A percentile compares a stretch with the other conserved stretches of the same genome.
Conservation (phyloP, 768 basidiomycete species). For the Suillus placidus region DNA sequence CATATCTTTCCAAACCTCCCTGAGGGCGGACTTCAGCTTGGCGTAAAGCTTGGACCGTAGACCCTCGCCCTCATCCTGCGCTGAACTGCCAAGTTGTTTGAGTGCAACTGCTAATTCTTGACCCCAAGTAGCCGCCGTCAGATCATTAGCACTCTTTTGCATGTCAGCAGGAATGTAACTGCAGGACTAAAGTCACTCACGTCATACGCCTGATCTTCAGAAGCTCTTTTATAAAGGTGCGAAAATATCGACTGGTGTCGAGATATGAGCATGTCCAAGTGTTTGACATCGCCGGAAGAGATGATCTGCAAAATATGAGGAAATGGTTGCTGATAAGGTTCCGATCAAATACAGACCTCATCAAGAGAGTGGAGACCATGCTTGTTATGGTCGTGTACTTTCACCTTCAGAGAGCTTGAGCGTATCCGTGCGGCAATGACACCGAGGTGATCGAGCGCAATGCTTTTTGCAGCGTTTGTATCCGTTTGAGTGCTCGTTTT, state of each 20-base stretch:
- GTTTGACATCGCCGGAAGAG: conserved; percentile 48
- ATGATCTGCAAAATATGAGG: conserved; percentile 47
- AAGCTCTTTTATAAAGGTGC: conserved; percentile 70
- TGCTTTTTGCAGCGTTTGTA: conserved; percentile 81
- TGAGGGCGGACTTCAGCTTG: conserved; percentile 63
- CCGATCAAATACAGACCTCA: conserved; percentile 50
- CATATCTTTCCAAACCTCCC: conserved; percentile 73
- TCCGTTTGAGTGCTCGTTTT: conserved; percentile 69
- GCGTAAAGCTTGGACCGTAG: conserved; percentile 45
- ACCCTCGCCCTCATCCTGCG: conserved; percentile 40
- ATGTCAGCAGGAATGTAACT: conserved; percentile 9
- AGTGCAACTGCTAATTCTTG: conserved; percentile 79
- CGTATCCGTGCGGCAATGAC: conserved; percentile 86
- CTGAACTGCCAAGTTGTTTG: conserved; percentile 54
- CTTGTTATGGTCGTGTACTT: conserved; percentile 35
- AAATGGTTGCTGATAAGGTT: not conserved
- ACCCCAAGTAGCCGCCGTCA: conserved; percentile 78
- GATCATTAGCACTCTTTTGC: conserved; percentile 77
- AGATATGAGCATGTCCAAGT: conserved; percentile 59
- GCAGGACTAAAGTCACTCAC: conserved; percentile 44
- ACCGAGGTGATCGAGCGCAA: conserved; percentile 93
- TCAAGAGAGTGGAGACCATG: conserved; percentile 60
- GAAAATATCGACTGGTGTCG: conserved; percentile 66
- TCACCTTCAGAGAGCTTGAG: conserved; percentile 48
- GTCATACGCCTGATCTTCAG: conserved; percentile 81